Evolutionary conservation across 2,329 filamentous ascomycete genomes (phyloP).

Genomic region (Penicillium sp.): DNA sequence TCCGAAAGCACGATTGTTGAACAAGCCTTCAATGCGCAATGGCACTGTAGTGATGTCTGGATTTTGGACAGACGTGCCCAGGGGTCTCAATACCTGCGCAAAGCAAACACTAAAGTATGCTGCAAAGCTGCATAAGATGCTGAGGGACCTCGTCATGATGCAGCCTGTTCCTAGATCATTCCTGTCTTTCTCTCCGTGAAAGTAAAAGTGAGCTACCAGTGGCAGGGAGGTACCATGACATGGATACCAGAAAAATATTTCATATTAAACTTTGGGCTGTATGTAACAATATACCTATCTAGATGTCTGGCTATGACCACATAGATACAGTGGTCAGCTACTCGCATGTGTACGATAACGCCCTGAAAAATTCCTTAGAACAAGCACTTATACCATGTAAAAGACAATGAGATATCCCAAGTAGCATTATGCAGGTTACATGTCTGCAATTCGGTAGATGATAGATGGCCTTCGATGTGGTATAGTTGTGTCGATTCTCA

Average conservation of each 20-base stretch:
- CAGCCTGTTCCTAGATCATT: not conserved
- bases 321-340: no score
- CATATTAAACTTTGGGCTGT: no score
- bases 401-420: no score
- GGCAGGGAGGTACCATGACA: no score
- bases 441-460: no score
- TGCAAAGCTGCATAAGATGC: not conserved
- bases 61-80: not conserved
- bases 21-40: not conserved
- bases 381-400: no score
- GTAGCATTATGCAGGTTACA: no score
- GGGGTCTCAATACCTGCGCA: not conserved
- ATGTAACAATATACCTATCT: no score
- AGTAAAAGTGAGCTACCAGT: not conserved
- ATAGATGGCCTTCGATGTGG: no score
- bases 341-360: not conserved
- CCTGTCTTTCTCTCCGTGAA: not conserved
- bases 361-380: not conserved
- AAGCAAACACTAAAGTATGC: not conserved
- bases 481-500: no score
- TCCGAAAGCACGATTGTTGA: slow-evolving; percentile 36
- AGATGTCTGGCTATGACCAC: no score
- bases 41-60: not conserved
- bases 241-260: no score
- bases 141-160: not conserved